These are phyloP conservation scores for Cercospora janseana DNA, from an alignment of 2,329 filamentous ascomycete species.

Conservation along the genomic window DNA sequence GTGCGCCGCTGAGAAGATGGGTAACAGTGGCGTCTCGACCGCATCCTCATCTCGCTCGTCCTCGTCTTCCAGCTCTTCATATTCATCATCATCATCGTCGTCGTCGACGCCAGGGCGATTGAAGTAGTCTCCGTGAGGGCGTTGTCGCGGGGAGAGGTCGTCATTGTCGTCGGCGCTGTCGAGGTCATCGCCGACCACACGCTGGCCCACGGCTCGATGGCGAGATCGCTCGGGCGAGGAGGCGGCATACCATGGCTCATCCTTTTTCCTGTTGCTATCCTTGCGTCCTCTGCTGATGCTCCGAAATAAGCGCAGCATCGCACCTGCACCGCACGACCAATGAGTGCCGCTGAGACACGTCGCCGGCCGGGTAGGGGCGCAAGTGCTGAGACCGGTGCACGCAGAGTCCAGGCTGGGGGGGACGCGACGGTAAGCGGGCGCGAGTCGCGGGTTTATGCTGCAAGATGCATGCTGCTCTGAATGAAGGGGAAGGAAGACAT, in stretches of 20 bases:
- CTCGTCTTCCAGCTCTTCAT: constrained; percentile 43
- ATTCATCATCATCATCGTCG: constrained; percentile 39
- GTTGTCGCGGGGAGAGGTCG: constrained; percentile 25
- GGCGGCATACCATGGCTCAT: constrained; percentile 21
- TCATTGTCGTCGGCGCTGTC: constrained; percentile 27
- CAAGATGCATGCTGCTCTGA: too few relatives aligned
- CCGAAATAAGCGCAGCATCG: constrained; percentile 29
- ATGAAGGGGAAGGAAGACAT: too few relatives aligned
- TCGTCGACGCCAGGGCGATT: constrained; percentile 23
- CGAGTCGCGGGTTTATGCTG: too few relatives aligned
- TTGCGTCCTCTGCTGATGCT: constrained; percentile 29
- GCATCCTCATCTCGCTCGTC: constrained; percentile 46
- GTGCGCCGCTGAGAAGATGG: constrained; percentile 76
- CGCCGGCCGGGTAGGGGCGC: constrained; percentile 4
- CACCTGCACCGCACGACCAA: constrained; percentile 6
- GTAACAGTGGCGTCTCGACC: constrained; percentile 58
- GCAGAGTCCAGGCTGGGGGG: not conserved
- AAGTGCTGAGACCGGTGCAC: too few relatives aligned
- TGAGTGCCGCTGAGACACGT: constrained; percentile 13
- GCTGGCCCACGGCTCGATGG: constrained; percentile 28
- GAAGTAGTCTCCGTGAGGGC: constrained; percentile 22
- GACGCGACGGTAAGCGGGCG: too few relatives aligned
- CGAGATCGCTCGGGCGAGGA: constrained; percentile 31
- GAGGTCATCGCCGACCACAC: constrained; percentile 22
- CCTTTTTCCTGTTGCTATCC: constrained; percentile 16